Evolutionary conservation across 2,329 filamentous ascomycete species (phyloP).

Genomic region (Coniochaeta sp.): DNA sequence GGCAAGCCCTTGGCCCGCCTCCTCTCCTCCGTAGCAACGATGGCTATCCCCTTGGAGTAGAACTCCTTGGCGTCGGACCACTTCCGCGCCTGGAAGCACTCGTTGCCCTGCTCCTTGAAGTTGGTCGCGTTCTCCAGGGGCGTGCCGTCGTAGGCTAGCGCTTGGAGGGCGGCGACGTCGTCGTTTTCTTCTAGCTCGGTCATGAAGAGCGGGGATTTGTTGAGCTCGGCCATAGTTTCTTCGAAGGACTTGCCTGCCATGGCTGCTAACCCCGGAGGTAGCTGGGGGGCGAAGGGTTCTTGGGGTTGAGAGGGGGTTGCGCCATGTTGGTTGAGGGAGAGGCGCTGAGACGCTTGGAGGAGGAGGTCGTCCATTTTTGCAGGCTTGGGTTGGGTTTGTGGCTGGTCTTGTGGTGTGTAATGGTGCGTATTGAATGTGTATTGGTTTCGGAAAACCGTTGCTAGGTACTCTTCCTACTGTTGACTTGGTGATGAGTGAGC

Average conservation of each 20-base stretch:
- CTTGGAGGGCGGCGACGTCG: slow-evolving; percentile 78
- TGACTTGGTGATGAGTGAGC: background rate
- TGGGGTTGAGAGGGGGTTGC: slow-evolving; percentile 8
- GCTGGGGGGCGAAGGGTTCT: slow-evolving; percentile 24
- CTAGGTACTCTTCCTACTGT: too few relatives aligned
- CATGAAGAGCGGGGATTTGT: slow-evolving; percentile 83
- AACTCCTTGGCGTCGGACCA: slow-evolving; percentile 86
- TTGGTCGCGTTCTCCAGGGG: slow-evolving; percentile 73
- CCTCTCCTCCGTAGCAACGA: slow-evolving; percentile 59
- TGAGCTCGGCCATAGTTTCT: slow-evolving; percentile 50
- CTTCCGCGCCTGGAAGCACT: slow-evolving; percentile 65
- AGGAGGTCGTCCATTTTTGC: background rate
- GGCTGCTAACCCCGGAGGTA: slow-evolving; percentile 37
- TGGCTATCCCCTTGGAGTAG: slow-evolving; percentile 77
- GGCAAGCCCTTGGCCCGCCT: slow-evolving; percentile 36
- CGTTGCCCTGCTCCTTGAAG: slow-evolving; percentile 91
- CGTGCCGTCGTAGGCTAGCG: slow-evolving; percentile 88
- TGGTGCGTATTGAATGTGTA: too few relatives aligned
- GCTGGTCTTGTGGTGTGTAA: too few relatives aligned
- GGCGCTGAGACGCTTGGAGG: background rate
- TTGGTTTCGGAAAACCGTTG: too few relatives aligned
- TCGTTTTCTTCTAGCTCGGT: slow-evolving; percentile 82
- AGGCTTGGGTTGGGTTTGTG: background rate
- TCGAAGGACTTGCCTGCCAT: slow-evolving; percentile 41
- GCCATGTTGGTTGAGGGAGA: background rate